Evolutionary conservation across 805 yeast genomes (phyloP), one percentile per base, ranked within the genome.

Genomic region (Candida takata): DNA sequence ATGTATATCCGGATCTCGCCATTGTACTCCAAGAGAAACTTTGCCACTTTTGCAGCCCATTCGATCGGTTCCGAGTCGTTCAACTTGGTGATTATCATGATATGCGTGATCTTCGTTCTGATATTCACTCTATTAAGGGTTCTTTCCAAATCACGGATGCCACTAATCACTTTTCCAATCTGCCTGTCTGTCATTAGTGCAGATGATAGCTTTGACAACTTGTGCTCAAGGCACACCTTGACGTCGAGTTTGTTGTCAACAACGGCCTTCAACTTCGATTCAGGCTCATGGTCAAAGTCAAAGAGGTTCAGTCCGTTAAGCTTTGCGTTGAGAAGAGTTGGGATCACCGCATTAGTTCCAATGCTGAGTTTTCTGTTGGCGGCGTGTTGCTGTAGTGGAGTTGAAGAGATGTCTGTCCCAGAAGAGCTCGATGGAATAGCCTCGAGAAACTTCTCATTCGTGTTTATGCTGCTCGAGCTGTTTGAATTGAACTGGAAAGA

Each of bases 31-130:
- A 57, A 30, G 3, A 57, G 29, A 39, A 43, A 53, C 27, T 45
- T 34, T 1, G 50, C 35, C 1, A 58, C 41, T 20, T 32, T 28
- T 10, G 38, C 36, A 3, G 62, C 52, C 44, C 54, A 53, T 12
- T 30, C n/a, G 8, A 54, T 50, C 6, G 62, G 62, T 27, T 54
- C 58, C 6, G 49, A 38, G 33, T 58, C 62, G 34, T 49, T 46
- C 9, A 57, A 42, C 36, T 58, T 58, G 12, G 62, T 52, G 6
- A 58, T 42, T 17, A 58, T 49, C 44, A 58, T 42, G 23, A 58
- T 49, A 28, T 50, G 51, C 5, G 40, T 24, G 20, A 52, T 39
- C 13, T 44, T 49, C 4, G 58, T 40, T 18, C 45, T 37, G 24
- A 58, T 53, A 29, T 54, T 57, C 6, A 57, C 48, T 24, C 49